Evolutionary conservation across 2,329 filamentous ascomycete species (phyloP).

Genomic region (Hymenoscyphus fructigenus): DNA sequence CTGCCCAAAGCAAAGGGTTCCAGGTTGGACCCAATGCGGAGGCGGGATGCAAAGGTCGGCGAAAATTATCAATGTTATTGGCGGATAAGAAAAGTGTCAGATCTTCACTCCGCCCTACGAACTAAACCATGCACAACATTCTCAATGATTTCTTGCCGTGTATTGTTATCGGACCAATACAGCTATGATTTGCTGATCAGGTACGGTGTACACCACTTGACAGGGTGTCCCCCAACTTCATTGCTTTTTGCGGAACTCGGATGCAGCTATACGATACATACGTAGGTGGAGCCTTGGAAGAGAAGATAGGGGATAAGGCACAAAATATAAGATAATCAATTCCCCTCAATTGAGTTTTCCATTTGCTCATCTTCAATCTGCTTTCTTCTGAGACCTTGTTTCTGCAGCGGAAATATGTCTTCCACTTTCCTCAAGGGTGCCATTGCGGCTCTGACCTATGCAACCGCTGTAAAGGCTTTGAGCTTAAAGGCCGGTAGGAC

Average conservation of each 20-base stretch:
- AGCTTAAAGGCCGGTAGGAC: constrained; percentile 19
- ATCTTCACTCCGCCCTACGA: neutral
- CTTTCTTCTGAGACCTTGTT: neutral
- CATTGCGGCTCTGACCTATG: constrained; percentile 8
- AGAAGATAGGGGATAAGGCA: neutral
- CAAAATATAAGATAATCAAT: neutral
- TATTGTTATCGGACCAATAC: constrained; percentile 1
- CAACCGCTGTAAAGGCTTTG: constrained; percentile 8
- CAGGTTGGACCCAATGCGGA: too few relatives aligned
- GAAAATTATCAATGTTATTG: neutral
- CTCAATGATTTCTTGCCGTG: neutral
- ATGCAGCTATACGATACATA: neutral
- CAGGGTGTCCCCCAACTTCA: neutral
- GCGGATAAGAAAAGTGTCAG: neutral
- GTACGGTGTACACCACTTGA: neutral
- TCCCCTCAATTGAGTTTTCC: neutral
- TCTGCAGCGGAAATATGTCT: neutral
- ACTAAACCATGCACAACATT: neutral
- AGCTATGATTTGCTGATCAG: neutral
- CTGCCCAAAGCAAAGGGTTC: too few relatives aligned
- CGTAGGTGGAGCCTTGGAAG: neutral
- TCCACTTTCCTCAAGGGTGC: neutral
- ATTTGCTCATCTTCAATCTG: neutral
- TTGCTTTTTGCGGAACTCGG: neutral
- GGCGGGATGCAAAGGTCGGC: too few relatives aligned